A percentile compares a stretch with the other conserved stretches of the same genome.
phyloP scores from a whole-genome alignment of 2,329 filamentous ascomycete genomes.

The Nemania serpens region DNA sequence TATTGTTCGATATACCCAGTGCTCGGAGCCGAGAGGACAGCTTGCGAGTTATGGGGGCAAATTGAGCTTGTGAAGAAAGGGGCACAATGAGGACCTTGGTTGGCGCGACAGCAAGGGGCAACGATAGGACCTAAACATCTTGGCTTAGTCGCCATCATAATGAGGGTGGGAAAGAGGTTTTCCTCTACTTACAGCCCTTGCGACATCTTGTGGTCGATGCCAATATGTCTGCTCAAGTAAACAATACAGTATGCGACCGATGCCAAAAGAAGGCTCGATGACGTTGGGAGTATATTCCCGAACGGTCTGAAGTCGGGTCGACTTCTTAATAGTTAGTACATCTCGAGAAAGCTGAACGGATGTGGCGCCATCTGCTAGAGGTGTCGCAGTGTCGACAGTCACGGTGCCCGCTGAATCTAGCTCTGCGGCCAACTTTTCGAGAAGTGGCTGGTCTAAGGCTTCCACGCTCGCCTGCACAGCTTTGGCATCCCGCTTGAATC shows the following conservation, averaged over 20 bases:
- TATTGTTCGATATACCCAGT: constrained; percentile 61
- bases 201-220: constrained; percentile 7
- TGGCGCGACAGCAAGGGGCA: constrained; percentile 65
- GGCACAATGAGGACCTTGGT: constrained; percentile 70
- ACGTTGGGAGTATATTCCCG: constrained; percentile 95
- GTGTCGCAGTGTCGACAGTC: constrained; percentile 69
- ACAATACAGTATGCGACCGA: constrained; percentile 64
- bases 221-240: constrained; percentile 51
- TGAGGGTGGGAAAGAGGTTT: neutral
- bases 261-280: constrained; percentile 73
- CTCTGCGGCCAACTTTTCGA: constrained; percentile 77
- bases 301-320: constrained; percentile 78
- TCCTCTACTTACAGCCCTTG: constrained; percentile 2
- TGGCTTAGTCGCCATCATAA: constrained; percentile 4
- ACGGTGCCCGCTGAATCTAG: constrained; percentile 90
- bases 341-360: constrained; percentile 78
- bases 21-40: constrained; percentile 50
- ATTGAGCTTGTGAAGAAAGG: constrained; percentile 62
- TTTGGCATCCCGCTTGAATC: constrained; percentile 94
- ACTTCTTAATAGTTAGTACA: constrained; percentile 81
- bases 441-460: constrained; percentile 76
- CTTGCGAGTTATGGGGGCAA: constrained; percentile 59
- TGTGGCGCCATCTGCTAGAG: constrained; percentile 58
- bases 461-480: constrained; percentile 79
- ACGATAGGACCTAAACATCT: constrained; percentile 59